phyloP scores from a whole-genome alignment of 2,329 filamentous ascomycete species.

The Fusarium udum region DNA sequence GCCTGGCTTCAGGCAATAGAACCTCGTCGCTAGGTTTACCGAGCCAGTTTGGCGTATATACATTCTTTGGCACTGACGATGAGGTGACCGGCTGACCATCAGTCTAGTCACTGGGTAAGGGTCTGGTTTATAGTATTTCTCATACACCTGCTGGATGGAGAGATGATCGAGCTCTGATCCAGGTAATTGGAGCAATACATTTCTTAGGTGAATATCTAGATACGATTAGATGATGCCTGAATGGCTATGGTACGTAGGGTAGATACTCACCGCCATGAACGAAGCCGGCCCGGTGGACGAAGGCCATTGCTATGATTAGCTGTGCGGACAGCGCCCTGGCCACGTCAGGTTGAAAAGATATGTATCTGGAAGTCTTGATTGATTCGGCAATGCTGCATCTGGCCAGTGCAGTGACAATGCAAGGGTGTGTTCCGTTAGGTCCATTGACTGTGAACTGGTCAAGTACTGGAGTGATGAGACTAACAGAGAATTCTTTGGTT shows the following conservation, averaged over 20 bases:
- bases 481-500: accelerated
- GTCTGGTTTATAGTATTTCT: background rate
- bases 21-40: background rate
- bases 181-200: background rate
- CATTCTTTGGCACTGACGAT: background rate
- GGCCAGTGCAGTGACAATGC: background rate
- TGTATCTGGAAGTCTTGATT: accelerated
- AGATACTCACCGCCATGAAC: background rate
- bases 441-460: background rate
- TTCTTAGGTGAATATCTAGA: background rate
- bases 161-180: background rate
- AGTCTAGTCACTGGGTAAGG: background rate
- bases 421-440: background rate
- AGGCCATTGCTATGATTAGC: background rate
- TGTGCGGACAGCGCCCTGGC: background rate
- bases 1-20: accelerated
- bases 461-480: background rate
- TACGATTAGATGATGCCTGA: accelerated
- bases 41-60: background rate
- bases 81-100: background rate
- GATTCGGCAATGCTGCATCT: accelerated
- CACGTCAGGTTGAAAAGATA: accelerated
- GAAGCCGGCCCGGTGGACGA: background rate
- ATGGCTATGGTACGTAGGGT: accelerated
- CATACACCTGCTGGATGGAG: background rate